A percentile compares a stretch with the other conserved stretches of the same genome.
Conservation (phyloP, 306 rosid species). For the Gastrolobium villosum region DNA sequence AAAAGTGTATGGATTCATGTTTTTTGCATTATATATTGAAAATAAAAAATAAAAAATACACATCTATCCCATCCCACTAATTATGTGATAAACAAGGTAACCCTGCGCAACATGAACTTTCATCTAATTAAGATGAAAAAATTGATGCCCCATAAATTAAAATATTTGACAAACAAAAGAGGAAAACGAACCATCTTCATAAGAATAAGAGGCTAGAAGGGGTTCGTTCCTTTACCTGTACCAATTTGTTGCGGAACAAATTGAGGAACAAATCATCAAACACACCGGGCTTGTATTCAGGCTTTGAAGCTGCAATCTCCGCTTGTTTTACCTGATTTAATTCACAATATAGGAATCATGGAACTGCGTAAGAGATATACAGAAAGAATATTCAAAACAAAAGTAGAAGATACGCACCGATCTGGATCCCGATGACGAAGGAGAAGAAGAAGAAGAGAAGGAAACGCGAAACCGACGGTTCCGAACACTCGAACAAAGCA, state of each 20-base stretch:
- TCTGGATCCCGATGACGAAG: slow-evolving; percentile 48
- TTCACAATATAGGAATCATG: neutral
- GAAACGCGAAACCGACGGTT: slow-evolving; percentile 44
- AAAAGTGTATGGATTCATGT: too few relatives aligned
- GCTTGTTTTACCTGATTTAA: slow-evolving; percentile 56
- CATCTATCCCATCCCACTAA: neutral
- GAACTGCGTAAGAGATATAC: neutral
- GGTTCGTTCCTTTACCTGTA: slow-evolving; percentile 53
- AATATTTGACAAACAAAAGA: neutral
- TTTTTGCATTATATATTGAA: neutral
- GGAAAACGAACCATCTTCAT: neutral
- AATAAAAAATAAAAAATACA: neutral
- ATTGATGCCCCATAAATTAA: neutral
- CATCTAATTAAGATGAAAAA: slow-evolving; percentile 8
- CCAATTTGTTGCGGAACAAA: slow-evolving; percentile 86
- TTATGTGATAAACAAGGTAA: neutral
- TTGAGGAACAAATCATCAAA: slow-evolving; percentile 79
- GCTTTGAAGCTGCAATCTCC: slow-evolving; percentile 46
- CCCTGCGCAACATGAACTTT: neutral
- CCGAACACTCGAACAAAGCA: slow-evolving; percentile 23
- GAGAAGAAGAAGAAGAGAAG: slow-evolving; percentile 51
- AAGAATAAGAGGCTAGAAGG: neutral
- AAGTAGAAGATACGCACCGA: slow-evolving; percentile 49
- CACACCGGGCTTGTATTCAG: slow-evolving; percentile 65
- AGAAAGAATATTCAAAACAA: neutral